A percentile compares a stretch with the other conserved stretches of the same genome.
Evolutionary conservation across 345 rosid genomes (phyloP).

Genomic region (Acer negundo): DNA sequence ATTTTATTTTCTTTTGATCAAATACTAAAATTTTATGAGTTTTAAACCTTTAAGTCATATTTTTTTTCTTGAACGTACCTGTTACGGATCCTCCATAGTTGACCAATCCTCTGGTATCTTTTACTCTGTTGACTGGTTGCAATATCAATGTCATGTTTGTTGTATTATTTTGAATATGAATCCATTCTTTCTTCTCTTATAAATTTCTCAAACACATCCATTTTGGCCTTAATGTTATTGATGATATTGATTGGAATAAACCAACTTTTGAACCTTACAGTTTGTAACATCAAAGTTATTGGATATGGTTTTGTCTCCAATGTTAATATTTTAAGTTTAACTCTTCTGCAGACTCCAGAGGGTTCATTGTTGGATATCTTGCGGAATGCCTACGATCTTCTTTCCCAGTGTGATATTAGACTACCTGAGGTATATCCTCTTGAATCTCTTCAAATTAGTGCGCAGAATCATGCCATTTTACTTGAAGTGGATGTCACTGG

Average conservation of each 20-base stretch:
- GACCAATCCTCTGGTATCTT: not conserved
- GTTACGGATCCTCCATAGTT: not conserved
- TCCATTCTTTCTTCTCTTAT: not conserved
- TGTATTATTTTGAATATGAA: constrained; percentile 6
- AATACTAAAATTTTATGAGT: not conserved
- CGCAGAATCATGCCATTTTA: constrained; percentile 7
- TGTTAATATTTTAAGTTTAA: constrained; percentile 12
- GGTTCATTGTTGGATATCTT: constrained; percentile 84
- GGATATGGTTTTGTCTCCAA: constrained; percentile 8
- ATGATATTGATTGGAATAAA: not conserved
- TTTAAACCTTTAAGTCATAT: not conserved
- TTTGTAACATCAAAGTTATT: not conserved
- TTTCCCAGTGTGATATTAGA: constrained; percentile 64
- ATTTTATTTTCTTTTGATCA: not conserved
- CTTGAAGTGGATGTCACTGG: constrained; percentile 10
- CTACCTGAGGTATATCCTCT: constrained; percentile 64
- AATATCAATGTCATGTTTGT: not conserved
- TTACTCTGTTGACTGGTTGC: not conserved
- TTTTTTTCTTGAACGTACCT: not conserved
- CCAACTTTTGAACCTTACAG: constrained; percentile 1
- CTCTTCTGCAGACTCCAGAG: constrained; percentile 79
- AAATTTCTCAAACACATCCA: not conserved
- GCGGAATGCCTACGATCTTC: constrained; percentile 87
- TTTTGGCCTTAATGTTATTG: not conserved
- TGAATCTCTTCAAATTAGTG: constrained; percentile 5